These are phyloP conservation scores for Cunninghamia lanceolata DNA, from an alignment of 75 land plant genomes.

Conservation along the genomic window DNA sequence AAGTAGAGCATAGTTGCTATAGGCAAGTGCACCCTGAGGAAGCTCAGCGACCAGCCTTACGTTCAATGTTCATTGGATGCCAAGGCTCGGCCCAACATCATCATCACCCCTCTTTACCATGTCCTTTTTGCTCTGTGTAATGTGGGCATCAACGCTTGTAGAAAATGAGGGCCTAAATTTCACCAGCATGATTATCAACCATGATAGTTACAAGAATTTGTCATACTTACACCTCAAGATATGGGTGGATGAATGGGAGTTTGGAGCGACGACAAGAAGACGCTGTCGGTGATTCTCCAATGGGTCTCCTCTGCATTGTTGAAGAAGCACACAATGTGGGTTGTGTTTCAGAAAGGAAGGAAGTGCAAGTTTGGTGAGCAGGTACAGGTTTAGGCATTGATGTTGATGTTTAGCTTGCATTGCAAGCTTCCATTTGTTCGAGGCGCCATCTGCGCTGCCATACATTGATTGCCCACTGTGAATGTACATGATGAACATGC, in stretches of 20 bases:
- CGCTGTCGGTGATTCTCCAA: slow-evolving; percentile 18
- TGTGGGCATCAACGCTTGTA: slow-evolving; percentile 19
- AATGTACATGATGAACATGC: too few species aligned
- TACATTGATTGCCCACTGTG: too few species aligned
- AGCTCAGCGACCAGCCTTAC: slow-evolving; percentile 17
- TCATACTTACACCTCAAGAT: slow-evolving; percentile 29
- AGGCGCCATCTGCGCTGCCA: too few species aligned
- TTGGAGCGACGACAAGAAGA: slow-evolving; percentile 13
- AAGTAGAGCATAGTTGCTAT: too few species aligned
- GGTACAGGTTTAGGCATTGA: background rate
- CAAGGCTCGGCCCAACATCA: slow-evolving; percentile 19
- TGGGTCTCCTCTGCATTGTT: background rate
- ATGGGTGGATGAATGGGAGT: slow-evolving; percentile 18
- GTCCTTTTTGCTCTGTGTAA: slow-evolving; percentile 17
- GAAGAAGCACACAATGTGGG: background rate
- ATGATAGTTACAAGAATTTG: slow-evolving; percentile 24
- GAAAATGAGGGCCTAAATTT: slow-evolving; percentile 5
- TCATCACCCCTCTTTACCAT: slow-evolving; percentile 20
- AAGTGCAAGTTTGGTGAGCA: background rate
- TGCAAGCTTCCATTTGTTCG: too few species aligned
- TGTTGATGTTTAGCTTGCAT: too few species aligned
- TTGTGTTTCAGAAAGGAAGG: background rate
- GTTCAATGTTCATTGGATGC: slow-evolving; percentile 18
- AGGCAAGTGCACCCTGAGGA: slow-evolving; percentile 16
- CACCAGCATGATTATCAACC: slow-evolving; percentile 22